Conservation (phyloP, 768 basidiomycete genomes). For the Pleurotus platypus region DNA sequence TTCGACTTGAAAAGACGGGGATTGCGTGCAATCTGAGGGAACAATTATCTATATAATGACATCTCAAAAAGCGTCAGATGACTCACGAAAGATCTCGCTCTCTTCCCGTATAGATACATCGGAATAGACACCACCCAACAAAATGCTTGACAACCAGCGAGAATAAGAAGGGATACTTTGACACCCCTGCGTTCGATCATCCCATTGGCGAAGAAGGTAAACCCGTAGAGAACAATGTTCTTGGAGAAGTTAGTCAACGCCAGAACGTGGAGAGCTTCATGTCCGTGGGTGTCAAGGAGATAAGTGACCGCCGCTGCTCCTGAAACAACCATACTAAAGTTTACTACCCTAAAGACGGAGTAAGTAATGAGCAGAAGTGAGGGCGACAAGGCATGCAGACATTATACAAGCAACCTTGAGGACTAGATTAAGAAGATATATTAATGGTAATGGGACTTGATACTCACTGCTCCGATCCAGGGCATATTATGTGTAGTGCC, state of each 20-base stretch:
- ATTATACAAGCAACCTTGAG: conserved; percentile 5
- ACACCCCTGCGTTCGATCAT: conserved; percentile 35
- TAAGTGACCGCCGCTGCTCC: conserved; percentile 40
- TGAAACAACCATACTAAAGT: conserved; percentile 41
- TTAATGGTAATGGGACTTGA: conserved; percentile 14
- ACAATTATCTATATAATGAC: background rate
- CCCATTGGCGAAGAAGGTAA: conserved; percentile 41
- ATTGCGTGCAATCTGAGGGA: background rate
- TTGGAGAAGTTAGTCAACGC: conserved; percentile 40
- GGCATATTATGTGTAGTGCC: conserved; percentile 37
- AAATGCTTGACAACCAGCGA: conserved; percentile 35
- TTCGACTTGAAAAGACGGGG: background rate
- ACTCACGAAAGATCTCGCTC: conserved; percentile 37
- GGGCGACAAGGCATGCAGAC: background rate
- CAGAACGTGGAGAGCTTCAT: conserved; percentile 36
- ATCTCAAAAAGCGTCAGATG: background rate
- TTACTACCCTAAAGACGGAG: conserved; percentile 27
- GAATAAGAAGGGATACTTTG: conserved; percentile 33
- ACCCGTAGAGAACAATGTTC: conserved; percentile 42
- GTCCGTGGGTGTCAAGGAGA: conserved; percentile 40
- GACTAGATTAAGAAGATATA: background rate
- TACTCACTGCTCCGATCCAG: conserved; percentile 42
- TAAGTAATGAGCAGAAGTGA: background rate
- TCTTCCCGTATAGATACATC: conserved; percentile 42
- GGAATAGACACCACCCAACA: conserved; percentile 39